A percentile compares a stretch with the other conserved stretches of the same genome.
These are phyloP conservation scores for Lycium barbarum DNA, from an alignment of 257 asterid species.

Conservation along the genomic window DNA sequence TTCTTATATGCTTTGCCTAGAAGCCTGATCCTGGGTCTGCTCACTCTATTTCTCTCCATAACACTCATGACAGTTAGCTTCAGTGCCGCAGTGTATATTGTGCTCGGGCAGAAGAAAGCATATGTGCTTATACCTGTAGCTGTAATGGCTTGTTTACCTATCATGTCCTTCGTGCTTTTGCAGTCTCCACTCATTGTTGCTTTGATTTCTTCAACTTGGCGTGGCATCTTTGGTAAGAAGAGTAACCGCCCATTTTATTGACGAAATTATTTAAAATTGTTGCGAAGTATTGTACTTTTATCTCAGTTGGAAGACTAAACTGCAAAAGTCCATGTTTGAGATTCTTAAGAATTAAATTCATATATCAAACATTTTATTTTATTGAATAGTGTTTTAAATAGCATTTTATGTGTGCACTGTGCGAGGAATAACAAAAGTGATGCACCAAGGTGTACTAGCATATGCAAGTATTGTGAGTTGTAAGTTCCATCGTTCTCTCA, in stretches of 20 bases:
- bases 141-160: constrained; percentile 24
- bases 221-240: background rate
- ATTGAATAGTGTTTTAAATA: too few species aligned
- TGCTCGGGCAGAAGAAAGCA: background rate
- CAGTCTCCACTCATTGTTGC: constrained; percentile 25
- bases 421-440: too few species aligned
- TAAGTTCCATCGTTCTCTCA: too few species aligned
- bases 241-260: background rate
- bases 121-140: constrained; percentile 25
- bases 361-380: too few species aligned
- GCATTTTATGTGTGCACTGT: too few species aligned
- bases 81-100: constrained; percentile 7
- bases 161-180: background rate
- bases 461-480: too few species aligned
- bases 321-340: too few species aligned
- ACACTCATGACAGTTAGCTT: constrained; percentile 27
- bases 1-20: constrained; percentile 20
- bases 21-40: background rate
- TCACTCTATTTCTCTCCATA: background rate
- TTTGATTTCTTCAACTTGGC: constrained; percentile 8
- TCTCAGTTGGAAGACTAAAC: too few species aligned
- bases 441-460: too few species aligned
- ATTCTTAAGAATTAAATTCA: too few species aligned
- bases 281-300: too few species aligned
- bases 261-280: background rate